Percentiles rank a stretch among this genome's conserved stretches.
These are phyloP conservation scores for Microbotryomycetes sp. DNA, from an alignment of 1,284 basidiomycete genomes.

Conservation along the genomic window DNA sequence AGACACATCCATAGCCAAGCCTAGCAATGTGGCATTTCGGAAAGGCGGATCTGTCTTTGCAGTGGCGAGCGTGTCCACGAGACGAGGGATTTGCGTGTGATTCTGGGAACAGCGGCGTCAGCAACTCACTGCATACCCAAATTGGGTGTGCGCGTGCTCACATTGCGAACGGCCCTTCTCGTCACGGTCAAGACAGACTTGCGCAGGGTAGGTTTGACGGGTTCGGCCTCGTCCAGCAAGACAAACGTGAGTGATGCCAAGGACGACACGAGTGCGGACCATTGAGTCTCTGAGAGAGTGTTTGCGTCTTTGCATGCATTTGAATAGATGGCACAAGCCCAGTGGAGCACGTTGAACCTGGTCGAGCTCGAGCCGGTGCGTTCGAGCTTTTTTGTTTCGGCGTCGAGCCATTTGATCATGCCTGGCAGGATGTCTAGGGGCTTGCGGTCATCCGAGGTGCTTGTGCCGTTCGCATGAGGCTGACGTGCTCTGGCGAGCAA, in stretches of 20 bases:
- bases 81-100: slow-evolving; percentile 5
- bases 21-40: slow-evolving; percentile 31
- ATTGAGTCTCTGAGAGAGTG: slow-evolving; percentile 44
- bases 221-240: slow-evolving; percentile 48
- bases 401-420: slow-evolving; percentile 61
- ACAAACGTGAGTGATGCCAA: slow-evolving; percentile 57
- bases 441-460: too few species aligned
- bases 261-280: slow-evolving; percentile 49
- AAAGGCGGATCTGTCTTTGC: slow-evolving; percentile 23
- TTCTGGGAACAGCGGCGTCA: not conserved
- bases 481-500: slow-evolving; percentile 54
- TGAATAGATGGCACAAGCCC: slow-evolving; percentile 60
- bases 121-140: not conserved
- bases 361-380: slow-evolving; percentile 42
- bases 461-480: slow-evolving; percentile 34
- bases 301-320: slow-evolving; percentile 38
- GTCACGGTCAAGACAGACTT: slow-evolving; percentile 55
- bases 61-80: slow-evolving; percentile 13
- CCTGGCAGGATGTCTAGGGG: slow-evolving; percentile 53
- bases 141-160: not conserved
- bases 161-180: slow-evolving; percentile 54
- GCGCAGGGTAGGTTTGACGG: slow-evolving; percentile 54
- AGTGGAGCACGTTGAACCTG: slow-evolving; percentile 63
- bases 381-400: slow-evolving; percentile 50
- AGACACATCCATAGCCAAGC: slow-evolving; percentile 35